A percentile compares a stretch with the other conserved stretches of the same genome.
Evolutionary conservation across 2,329 filamentous ascomycete species (phyloP).

Genomic region (Fusarium tanahbumbuense): DNA sequence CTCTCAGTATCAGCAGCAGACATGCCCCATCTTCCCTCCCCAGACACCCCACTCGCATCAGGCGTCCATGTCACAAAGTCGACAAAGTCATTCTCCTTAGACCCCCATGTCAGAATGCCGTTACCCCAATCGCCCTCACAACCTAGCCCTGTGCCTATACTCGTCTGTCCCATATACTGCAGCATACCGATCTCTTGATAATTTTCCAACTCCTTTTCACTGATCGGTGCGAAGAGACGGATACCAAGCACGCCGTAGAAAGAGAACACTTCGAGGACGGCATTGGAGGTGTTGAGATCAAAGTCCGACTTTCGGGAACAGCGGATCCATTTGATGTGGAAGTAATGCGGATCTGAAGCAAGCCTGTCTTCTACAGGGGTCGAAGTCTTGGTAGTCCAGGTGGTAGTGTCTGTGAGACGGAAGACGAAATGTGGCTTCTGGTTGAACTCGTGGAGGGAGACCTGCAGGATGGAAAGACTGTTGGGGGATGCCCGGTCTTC

Average conservation of each 20-base stretch:
- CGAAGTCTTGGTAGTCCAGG: not conserved
- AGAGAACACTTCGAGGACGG: not conserved
- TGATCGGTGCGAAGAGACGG: not conserved
- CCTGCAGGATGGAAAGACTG: not conserved
- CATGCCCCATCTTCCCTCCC: not conserved
- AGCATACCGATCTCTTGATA: not conserved
- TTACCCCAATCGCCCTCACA: not conserved
- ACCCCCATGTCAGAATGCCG: not conserved
- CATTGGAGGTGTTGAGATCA: not conserved
- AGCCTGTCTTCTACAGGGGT: not conserved
- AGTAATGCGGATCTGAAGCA: not conserved
- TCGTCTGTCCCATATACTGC: not conserved
- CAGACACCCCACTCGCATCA: not conserved
- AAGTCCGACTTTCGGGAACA: not conserved
- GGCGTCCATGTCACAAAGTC: not conserved
- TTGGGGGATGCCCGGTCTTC: not conserved
- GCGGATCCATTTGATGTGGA: not conserved
- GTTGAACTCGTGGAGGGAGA: not conserved
- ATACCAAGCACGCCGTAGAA: not conserved
- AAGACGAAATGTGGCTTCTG: not conserved
- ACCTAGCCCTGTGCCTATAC: not conserved
- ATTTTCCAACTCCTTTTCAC: not conserved
- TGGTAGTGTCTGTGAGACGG: not conserved
- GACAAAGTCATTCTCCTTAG: not conserved
- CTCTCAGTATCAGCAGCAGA: not conserved